These are phyloP conservation scores for Letharia lupina DNA, from an alignment of 495 filamentous ascomycete genomes.

Conservation along the genomic window DNA sequence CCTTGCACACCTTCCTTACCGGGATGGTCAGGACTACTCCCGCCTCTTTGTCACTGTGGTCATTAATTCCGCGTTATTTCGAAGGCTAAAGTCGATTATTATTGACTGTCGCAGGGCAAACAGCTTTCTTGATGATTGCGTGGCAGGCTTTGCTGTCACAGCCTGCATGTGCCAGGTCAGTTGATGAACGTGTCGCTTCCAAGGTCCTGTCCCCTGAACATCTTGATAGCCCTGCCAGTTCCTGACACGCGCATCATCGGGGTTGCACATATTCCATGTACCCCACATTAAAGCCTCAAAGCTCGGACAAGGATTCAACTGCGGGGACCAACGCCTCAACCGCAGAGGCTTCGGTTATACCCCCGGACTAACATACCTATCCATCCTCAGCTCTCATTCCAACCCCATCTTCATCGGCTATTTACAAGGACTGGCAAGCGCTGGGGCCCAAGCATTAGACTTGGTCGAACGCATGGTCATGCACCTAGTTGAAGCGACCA, in stretches of 20 bases:
- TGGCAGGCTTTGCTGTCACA: not conserved
- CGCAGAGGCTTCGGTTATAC: not conserved
- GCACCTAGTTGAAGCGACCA: not conserved
- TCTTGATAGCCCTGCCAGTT: not conserved
- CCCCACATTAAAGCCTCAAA: constrained; percentile 5
- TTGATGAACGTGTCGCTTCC: not conserved
- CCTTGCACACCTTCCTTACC: not conserved
- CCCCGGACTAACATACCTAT: not conserved
- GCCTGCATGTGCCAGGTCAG: not conserved
- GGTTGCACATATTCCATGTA: not conserved
- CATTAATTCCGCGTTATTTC: not conserved
- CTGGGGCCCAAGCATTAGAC: not conserved
- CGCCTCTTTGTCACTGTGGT: not conserved
- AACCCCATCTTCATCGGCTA: not conserved
- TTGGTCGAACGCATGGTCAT: too few relatives aligned
- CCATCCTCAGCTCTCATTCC: not conserved
- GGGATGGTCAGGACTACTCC: not conserved
- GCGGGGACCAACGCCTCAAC: not conserved
- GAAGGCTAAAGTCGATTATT: not conserved
- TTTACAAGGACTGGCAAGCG: not conserved
- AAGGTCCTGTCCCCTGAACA: not conserved
- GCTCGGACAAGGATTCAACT: not conserved
- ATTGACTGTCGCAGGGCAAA: not conserved
- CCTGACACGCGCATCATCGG: not conserved
- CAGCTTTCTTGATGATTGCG: not conserved